Conservation (phyloP, 495 filamentous ascomycete genomes). For the Hypoxylon lienhwacheense region DNA sequence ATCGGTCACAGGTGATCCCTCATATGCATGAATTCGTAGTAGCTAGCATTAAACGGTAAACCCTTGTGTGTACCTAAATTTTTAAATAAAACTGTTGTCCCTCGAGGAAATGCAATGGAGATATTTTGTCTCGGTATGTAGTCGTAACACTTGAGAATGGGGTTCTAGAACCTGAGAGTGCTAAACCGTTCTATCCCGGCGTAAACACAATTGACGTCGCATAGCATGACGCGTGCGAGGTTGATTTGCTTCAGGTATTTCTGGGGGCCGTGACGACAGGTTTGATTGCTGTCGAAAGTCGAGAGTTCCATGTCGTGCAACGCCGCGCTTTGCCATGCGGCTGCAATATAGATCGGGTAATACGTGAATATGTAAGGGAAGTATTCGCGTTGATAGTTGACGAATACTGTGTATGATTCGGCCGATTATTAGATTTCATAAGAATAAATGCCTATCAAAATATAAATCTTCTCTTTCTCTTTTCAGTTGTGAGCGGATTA, state of each 20-base stretch:
- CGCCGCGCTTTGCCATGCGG: constrained; percentile 17
- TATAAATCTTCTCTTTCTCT: no score
- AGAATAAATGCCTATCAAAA: no score
- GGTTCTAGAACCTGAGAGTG: constrained; percentile 8
- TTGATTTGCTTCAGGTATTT: neutral
- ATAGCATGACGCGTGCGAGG: constrained; percentile 9
- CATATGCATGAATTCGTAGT: no score
- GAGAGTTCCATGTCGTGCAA: constrained; percentile 28
- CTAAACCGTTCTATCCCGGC: neutral
- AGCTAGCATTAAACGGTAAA: neutral
- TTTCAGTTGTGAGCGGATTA: neutral
- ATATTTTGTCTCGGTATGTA: neutral
- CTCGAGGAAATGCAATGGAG: no score
- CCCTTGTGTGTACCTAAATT: neutral
- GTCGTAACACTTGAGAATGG: neutral
- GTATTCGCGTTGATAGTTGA: no score
- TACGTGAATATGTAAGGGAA: no score
- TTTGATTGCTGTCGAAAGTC: constrained; percentile 25
- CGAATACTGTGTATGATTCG: constrained; percentile 9
- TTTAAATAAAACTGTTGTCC: neutral
- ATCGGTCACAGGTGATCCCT: no score
- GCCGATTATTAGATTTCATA: constrained; percentile 3
- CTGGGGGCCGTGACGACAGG: constrained; percentile 12
- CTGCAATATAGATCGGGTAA: no score
- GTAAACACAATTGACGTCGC: constrained; percentile 5